These are phyloP conservation scores for Xeromyces bisporus DNA, from an alignment of 495 filamentous ascomycete genomes.

Conservation along the genomic window DNA sequence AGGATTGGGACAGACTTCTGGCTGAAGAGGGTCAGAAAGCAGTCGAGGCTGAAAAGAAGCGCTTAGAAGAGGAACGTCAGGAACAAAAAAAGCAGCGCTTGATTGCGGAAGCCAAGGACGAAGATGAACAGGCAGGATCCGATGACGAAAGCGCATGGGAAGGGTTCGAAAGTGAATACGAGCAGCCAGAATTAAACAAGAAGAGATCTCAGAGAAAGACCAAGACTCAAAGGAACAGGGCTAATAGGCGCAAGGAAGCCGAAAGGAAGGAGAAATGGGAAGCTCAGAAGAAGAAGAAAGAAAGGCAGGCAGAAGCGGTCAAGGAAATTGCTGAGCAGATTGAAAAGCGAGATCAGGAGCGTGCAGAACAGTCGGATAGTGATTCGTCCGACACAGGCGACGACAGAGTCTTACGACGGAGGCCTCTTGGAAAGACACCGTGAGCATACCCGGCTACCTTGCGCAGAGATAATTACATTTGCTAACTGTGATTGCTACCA, in stretches of 20 bases:
- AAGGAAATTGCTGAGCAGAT: constrained; percentile 47
- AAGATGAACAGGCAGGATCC: constrained; percentile 52
- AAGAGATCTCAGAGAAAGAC: constrained; percentile 73
- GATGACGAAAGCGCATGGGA: constrained; percentile 85
- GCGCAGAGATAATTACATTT: too few species aligned
- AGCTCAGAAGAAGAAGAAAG: constrained; percentile 49
- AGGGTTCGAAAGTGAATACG: constrained; percentile 56
- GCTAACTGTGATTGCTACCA: constrained; percentile 12
- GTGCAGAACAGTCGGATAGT: constrained; percentile 29
- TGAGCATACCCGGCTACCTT: constrained; percentile 26
- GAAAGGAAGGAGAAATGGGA: constrained; percentile 58
- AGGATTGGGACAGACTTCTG: constrained; percentile 65
- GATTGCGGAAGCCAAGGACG: constrained; percentile 43
- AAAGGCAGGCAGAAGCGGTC: constrained; percentile 44
- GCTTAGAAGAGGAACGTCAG: constrained; percentile 47
- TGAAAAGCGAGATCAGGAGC: constrained; percentile 36
- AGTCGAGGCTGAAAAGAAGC: constrained; percentile 62
- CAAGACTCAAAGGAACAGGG: constrained; percentile 67
- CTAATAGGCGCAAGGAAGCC: constrained; percentile 71
- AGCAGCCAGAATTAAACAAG: constrained; percentile 42
- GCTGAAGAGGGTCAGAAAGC: constrained; percentile 58
- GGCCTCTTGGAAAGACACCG: constrained; percentile 53
- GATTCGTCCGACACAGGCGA: constrained; percentile 38
- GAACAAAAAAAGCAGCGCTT: constrained; percentile 36
- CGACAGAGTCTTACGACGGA: constrained; percentile 45